These are phyloP conservation scores for Artomyces pyxidatus DNA, from an alignment of 768 basidiomycete genomes.

Conservation along the genomic window DNA sequence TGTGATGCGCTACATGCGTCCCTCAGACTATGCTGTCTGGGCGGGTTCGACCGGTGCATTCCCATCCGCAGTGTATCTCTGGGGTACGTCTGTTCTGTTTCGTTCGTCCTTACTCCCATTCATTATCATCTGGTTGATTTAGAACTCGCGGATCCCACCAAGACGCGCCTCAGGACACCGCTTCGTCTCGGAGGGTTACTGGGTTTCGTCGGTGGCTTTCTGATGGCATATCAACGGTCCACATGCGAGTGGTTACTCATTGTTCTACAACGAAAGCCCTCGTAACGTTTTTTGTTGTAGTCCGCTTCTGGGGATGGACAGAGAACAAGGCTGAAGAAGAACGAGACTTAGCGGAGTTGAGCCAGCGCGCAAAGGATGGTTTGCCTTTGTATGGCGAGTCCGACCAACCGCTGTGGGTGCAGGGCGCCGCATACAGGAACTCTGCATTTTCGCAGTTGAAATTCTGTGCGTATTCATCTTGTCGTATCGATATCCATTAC, in stretches of 20 bases:
- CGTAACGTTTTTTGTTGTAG: slow-evolving; percentile 29
- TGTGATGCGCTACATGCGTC: slow-evolving; percentile 83
- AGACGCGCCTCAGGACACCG: slow-evolving; percentile 29
- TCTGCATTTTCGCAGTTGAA: slow-evolving; percentile 92
- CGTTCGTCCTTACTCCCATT: slow-evolving; percentile 6
- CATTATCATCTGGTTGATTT: slow-evolving; percentile 20
- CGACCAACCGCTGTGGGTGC: slow-evolving; percentile 76
- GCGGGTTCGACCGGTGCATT: slow-evolving; percentile 72
- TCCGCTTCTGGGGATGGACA: slow-evolving; percentile 93
- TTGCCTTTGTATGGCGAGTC: slow-evolving; percentile 84
- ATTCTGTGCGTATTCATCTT: slow-evolving; percentile 50
- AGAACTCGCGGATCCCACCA: slow-evolving; percentile 41
- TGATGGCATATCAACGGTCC: slow-evolving; percentile 87
- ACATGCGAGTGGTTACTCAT: slow-evolving; percentile 50
- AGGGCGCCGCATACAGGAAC: slow-evolving; percentile 80
- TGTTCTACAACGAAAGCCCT: slow-evolving; percentile 3
- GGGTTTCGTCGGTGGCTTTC: slow-evolving; percentile 86
- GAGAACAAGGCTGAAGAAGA: slow-evolving; percentile 82
- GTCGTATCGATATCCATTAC: too few species aligned
- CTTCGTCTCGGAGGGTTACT: slow-evolving; percentile 59
- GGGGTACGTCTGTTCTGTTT: slow-evolving; percentile 50
- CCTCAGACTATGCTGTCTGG: slow-evolving; percentile 83
- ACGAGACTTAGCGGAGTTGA: slow-evolving; percentile 71
- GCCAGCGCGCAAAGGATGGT: slow-evolving; percentile 64
- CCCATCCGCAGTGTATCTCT: slow-evolving; percentile 71